phyloP scores from a whole-genome alignment of 257 asterid genomes.

The Nicotiana undulata region DNA sequence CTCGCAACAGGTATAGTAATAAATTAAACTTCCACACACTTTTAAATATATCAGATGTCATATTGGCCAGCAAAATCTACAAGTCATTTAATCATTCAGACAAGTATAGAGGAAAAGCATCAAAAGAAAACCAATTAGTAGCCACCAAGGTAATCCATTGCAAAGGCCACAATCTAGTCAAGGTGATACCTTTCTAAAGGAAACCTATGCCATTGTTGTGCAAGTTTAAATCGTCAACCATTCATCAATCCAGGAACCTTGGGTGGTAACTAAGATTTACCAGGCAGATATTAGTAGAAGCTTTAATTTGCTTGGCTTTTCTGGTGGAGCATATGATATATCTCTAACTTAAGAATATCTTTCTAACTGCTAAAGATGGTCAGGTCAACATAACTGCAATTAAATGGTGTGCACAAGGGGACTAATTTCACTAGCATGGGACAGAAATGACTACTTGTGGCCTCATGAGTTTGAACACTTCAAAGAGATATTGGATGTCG shows the following conservation, averaged over 20 bases:
- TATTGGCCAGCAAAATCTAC: not conserved
- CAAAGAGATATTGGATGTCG: too few species aligned
- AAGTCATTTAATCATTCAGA: not conserved
- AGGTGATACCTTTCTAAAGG: not conserved
- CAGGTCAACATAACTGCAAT: not conserved
- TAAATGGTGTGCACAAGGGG: not conserved
- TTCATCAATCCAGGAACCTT: too few species aligned
- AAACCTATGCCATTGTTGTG: not conserved
- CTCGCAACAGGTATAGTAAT: too few species aligned
- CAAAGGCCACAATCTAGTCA: not conserved
- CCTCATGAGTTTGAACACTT: too few species aligned
- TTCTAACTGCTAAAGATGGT: not conserved
- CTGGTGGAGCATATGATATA: not conserved
- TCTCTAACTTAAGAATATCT: not conserved
- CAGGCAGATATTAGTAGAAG: too few species aligned
- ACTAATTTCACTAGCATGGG: too few species aligned
- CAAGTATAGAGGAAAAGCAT: not conserved
- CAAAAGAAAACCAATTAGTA: not conserved
- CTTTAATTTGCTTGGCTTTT: too few species aligned
- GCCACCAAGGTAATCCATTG: not conserved
- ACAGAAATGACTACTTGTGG: too few species aligned
- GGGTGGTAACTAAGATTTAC: too few species aligned
- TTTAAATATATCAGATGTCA: not conserved
- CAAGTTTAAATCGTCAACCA: not conserved
- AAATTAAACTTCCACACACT: too few species aligned